A percentile compares a stretch with the other conserved stretches of the same genome.
phyloP scores from a whole-genome alignment of 2,329 filamentous ascomycete genomes.

The Fusarium penzigii region DNA sequence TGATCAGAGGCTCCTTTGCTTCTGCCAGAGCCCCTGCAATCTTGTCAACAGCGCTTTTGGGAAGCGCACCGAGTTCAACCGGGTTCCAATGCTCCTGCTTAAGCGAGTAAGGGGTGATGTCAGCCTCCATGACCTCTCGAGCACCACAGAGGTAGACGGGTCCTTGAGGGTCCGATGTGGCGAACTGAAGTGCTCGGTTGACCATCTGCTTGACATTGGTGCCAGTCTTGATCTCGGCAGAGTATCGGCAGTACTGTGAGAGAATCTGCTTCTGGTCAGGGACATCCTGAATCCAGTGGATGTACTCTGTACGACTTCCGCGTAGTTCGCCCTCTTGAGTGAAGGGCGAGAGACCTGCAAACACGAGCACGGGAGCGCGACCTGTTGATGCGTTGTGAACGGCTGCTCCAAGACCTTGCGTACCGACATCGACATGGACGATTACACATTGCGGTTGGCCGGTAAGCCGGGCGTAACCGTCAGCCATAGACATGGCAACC shows the following conservation, averaged over 20 bases:
- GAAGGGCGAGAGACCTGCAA: slow-evolving; percentile 75
- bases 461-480: slow-evolving; percentile 74
- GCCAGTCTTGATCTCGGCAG: slow-evolving; percentile 80
- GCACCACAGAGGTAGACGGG: slow-evolving; percentile 80
- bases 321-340: slow-evolving; percentile 77
- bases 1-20: slow-evolving; percentile 66
- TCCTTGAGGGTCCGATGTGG: slow-evolving; percentile 73
- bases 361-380: slow-evolving; percentile 73
- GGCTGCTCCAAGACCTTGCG: slow-evolving; percentile 74
- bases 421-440: slow-evolving; percentile 80
- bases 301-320: slow-evolving; percentile 79
- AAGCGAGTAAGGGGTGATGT: slow-evolving; percentile 71
- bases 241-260: slow-evolving; percentile 81
- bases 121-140: slow-evolving; percentile 83
- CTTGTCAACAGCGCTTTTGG: slow-evolving; percentile 51
- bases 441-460: slow-evolving; percentile 75
- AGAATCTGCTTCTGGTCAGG: slow-evolving; percentile 81
- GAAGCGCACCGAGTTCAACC: slow-evolving; percentile 64
- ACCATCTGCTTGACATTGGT: slow-evolving; percentile 89
- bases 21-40: slow-evolving; percentile 65
- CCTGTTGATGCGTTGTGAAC: slow-evolving; percentile 79
- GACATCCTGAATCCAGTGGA: slow-evolving; percentile 85
- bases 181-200: slow-evolving; percentile 80
- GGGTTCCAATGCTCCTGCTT: slow-evolving; percentile 71
- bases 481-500: slow-evolving; percentile 83